phyloP scores from a whole-genome alignment of 2,329 filamentous ascomycete species.

The Colletotrichum coccodes region DNA sequence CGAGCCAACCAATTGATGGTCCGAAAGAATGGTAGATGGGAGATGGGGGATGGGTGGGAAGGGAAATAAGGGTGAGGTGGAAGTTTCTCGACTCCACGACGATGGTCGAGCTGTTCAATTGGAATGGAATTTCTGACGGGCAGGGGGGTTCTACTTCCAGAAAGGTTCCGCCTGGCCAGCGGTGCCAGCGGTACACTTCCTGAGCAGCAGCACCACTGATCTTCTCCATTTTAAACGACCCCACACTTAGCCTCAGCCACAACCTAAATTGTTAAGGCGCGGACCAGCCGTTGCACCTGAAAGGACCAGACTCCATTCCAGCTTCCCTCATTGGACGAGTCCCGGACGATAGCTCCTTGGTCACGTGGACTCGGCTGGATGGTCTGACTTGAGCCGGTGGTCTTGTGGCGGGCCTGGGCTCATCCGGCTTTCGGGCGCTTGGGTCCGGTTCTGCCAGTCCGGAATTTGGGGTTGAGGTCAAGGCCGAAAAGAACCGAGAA shows the following conservation, averaged over 20 bases:
- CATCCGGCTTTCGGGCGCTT: not conserved
- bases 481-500: not conserved
- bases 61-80: slow-evolving; percentile 52
- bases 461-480: not conserved
- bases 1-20: slow-evolving; percentile 25
- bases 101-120: slow-evolving; percentile 35
- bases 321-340: not conserved
- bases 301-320: not conserved
- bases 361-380: not conserved
- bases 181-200: not conserved
- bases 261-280: slow-evolving; percentile 30
- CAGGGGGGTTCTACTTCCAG: slow-evolving; percentile 30
- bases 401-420: not conserved
- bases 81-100: slow-evolving; percentile 50
- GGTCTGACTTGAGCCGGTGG: not conserved
- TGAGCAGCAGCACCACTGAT: not conserved
- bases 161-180: slow-evolving; percentile 23
- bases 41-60: slow-evolving; percentile 39
- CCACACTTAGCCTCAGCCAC: slow-evolving; percentile 31
- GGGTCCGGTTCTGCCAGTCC: not conserved
- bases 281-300: slow-evolving; percentile 1
- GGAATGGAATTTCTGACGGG: slow-evolving; percentile 30
- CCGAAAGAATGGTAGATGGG: slow-evolving; percentile 38
- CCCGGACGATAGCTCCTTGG: not conserved
- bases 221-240: slow-evolving; percentile 15